Evolutionary conservation across 1,284 basidiomycete species (phyloP), one percentile per base, ranked within the genome.

Genomic region (Apiotrichum mycotoxinovorans): DNA sequence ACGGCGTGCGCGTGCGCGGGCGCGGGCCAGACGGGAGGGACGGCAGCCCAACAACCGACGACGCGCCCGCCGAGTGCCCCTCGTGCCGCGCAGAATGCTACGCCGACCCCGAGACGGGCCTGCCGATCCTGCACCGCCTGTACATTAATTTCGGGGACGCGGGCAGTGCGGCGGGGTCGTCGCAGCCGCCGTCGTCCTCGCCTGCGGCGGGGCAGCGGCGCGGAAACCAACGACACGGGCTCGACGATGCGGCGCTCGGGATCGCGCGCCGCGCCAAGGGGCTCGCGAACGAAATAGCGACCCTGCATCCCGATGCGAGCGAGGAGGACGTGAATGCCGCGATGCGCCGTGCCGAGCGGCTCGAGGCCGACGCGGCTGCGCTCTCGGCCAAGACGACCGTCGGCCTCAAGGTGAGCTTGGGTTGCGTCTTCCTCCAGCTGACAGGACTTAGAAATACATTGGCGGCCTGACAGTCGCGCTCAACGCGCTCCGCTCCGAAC

Each of bases 61-160:
- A 75, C 38, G 68, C 66, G 12, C 68, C 67, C 0, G 68, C 61
- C 30, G 65, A 67, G 51, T 75, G 73, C 33, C 73, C 73, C 2
- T 57, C 66, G 12, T 75, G 73, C 57, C 64, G 73, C 12, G 49
- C 66, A 2, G 71, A 73, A 47, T 65, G 61, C 43, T 71, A 58
- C 41, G 70, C 66, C 3, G 68, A 75, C 54, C 58, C 60, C 3
- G 67, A 69, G 26, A 68, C 66, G 1, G 69, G 69, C 33, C 37
- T 67, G 50, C 65, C 67, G 17, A 48, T 52, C 0, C 57, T 75
- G 15, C 67, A 71, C 59, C 57, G 71, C 9, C 54, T 75, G 22
- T 75, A 54, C 46, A 66, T 73, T 58, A 69, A 70, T 50, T 67
- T 67, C 37, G 63, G 60, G 9, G 62, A 55, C 18, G 30, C n/a